phyloP scores from a whole-genome alignment of 306 rosid species.

The Malus orientalis region DNA sequence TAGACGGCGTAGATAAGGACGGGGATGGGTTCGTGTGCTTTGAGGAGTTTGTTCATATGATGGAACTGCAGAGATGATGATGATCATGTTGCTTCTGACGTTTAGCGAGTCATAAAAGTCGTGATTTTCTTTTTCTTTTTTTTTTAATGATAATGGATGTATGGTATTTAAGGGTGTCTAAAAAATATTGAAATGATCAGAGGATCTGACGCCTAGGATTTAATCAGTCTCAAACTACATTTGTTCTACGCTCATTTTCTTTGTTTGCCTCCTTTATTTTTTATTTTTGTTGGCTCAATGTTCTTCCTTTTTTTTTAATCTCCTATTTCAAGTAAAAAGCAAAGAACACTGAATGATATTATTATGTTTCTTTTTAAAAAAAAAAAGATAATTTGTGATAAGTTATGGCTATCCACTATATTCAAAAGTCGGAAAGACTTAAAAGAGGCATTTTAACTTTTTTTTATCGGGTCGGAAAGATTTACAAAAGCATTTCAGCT shows the following conservation, averaged over 20 bases:
- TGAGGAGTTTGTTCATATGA: constrained; percentile 76
- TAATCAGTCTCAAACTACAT: background rate
- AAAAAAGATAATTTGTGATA: too few species aligned
- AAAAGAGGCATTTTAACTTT: fast-evolving
- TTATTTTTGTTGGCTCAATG: background rate
- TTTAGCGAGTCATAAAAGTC: background rate
- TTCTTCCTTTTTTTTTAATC: background rate
- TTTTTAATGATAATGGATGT: background rate
- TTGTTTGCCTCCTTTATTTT: too few species aligned
- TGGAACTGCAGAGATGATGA: constrained; percentile 55
- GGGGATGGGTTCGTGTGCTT: constrained; percentile 91
- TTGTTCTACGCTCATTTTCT: background rate
- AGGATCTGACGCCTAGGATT: background rate
- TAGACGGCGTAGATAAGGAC: constrained; percentile 60
- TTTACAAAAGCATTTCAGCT: fast-evolving
- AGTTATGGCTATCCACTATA: fast-evolving
- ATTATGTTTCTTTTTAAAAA: too few species aligned
- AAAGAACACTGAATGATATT: background rate
- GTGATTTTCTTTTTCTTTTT: background rate
- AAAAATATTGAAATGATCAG: background rate
- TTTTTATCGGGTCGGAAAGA: fast-evolving
- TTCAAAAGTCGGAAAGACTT: fast-evolving
- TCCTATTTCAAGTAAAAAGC: background rate
- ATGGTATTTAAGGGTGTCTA: background rate
- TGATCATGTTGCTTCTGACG: background rate